Evolutionary conservation across 2,329 filamentous ascomycete genomes (phyloP).

Genomic region (Aspergillus sp.): DNA sequence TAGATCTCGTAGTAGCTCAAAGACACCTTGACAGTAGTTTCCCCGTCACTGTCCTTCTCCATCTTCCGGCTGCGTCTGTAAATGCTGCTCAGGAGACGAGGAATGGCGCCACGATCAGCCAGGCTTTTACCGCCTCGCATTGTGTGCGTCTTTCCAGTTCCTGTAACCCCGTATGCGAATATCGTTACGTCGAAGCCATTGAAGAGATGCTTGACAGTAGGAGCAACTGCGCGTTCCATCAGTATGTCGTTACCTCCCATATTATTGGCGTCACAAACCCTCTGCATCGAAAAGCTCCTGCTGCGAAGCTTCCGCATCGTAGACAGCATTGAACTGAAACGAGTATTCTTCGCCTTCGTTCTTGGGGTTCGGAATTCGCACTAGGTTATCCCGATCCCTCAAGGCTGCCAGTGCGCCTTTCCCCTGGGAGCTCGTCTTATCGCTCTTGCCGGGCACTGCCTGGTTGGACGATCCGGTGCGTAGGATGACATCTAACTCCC

Average conservation of each 20-base stretch:
- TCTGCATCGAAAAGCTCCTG: constrained; percentile 87
- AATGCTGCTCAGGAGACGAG: constrained; percentile 78
- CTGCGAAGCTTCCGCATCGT: constrained; percentile 76
- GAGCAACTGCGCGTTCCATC: constrained; percentile 65
- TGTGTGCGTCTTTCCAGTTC: constrained; percentile 92
- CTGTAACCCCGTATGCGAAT: constrained; percentile 91
- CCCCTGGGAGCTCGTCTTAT: constrained; percentile 29
- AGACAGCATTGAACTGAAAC: constrained; percentile 93
- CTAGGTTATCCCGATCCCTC: constrained; percentile 63
- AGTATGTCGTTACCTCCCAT: constrained; percentile 18
- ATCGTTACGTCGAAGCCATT: constrained; percentile 80
- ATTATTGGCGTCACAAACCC: constrained; percentile 57
- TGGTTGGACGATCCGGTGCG: constrained; percentile 56
- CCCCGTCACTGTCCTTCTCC: constrained; percentile 71
- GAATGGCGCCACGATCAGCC: constrained; percentile 84
- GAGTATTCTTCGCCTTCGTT: constrained; percentile 89
- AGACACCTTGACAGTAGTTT: constrained; percentile 70
- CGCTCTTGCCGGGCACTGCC: constrained; percentile 22
- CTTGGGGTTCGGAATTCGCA: constrained; percentile 92
- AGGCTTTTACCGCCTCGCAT: constrained; percentile 90
- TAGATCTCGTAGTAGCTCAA: constrained; percentile 97
- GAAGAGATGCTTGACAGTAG: constrained; percentile 89
- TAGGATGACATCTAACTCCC: constrained; percentile 86
- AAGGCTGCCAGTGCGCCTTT: constrained; percentile 31
- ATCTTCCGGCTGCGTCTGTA: constrained; percentile 85